These are phyloP conservation scores for Ophiorrhiza pumila DNA, from an alignment of 257 asterid genomes.

Conservation along the genomic window DNA sequence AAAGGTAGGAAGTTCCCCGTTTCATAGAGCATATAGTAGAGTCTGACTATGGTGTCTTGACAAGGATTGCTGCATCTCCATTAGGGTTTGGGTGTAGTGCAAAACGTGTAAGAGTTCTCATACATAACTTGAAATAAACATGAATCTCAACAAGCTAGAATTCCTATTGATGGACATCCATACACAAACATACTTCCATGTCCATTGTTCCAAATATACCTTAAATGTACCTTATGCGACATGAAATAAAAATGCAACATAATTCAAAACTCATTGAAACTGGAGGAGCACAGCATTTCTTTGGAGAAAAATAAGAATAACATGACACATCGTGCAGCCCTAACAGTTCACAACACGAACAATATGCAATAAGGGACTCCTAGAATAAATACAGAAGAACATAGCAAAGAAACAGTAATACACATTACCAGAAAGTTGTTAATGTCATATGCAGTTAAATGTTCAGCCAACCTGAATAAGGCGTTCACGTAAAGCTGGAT, in stretches of 20 bases:
- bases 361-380: neutral
- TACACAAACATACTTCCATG: neutral
- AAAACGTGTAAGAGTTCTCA: no score
- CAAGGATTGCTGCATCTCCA: no score
- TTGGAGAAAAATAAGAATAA: neutral
- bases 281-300: neutral
- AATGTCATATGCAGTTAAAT: neutral
- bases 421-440: neutral
- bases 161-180: neutral
- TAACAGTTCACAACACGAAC: neutral
- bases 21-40: no score
- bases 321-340: neutral
- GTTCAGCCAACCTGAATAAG: conserved; percentile 72
- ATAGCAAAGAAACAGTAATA: neutral
- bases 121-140: neutral
- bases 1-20: no score
- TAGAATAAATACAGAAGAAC: neutral
- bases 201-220: no score
- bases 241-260: neutral
- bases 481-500: conserved; percentile 95
- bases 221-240: neutral
- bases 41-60: no score
- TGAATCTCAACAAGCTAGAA: neutral
- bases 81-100: no score
- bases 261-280: neutral